Evolutionary conservation across 78 protist species (phyloP).

Genomic region (Cavenderia fasciculata): DNA sequence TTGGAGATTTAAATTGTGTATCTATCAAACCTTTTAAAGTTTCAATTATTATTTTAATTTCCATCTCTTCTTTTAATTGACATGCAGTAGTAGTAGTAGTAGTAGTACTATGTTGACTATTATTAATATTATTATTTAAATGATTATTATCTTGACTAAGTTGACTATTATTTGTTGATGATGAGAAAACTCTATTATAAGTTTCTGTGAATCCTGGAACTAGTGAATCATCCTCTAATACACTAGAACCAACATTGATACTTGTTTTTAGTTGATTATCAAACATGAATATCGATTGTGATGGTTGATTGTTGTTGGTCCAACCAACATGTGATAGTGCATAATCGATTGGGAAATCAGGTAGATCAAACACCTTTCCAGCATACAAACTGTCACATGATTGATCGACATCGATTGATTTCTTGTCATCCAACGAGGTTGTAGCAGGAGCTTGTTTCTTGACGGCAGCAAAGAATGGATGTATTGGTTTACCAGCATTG

Average conservation of each 20-base stretch:
- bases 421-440: neutral
- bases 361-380: neutral
- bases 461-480: slow-evolving; percentile 68
- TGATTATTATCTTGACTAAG: too few species aligned
- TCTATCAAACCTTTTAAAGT: too few species aligned
- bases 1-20: too few species aligned
- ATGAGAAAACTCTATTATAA: too few species aligned
- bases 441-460: neutral
- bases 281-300: neutral
- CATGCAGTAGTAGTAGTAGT: too few species aligned
- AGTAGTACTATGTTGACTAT: too few species aligned
- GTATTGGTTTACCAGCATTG: slow-evolving; percentile 6
- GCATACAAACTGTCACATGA: neutral
- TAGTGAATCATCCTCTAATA: too few species aligned
- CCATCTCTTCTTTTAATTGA: too few species aligned
- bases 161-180: too few species aligned
- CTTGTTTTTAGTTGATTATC: neutral
- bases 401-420: neutral
- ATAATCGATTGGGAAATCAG: slow-evolving; percentile 14
- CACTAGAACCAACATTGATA: neutral
- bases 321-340: slow-evolving; percentile 5
- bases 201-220: too few species aligned
- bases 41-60: too few species aligned
- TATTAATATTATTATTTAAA: too few species aligned
- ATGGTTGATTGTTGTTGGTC: neutral